Evolutionary conservation across 2,329 filamentous ascomycete species (phyloP), one percentile per base, ranked within the genome.

Genomic region (Calonectria naviculata): DNA sequence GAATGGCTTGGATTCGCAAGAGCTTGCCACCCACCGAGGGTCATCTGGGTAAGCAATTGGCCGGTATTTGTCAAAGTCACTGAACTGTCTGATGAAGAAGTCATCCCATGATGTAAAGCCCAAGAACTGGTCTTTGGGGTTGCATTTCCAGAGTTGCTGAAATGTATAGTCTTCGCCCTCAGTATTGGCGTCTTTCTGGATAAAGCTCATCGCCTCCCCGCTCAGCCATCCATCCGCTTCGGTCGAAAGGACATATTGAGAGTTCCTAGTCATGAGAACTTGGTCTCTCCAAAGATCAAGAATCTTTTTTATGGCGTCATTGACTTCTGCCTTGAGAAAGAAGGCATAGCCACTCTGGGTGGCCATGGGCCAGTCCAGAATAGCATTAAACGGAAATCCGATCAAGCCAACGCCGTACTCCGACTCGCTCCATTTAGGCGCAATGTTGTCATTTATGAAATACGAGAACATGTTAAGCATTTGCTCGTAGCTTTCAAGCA

Each of bases 91-190:
- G 21, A 47, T 21, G 21, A 67, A 93, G 81, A 92, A 93, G 74
- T 83, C 82, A 73, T 93, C 91, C 91, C 91, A 93, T 0, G 89
- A 91, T 49, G 83, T 87, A 83, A 85, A 93, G 6, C 91, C 90
- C 52, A 31, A 58, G 31, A 38, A 71, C 56, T 41, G 0, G 52
- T 62, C 12, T 71, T 31, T 19, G 0, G 76, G 73, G n/a, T 78
- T 72, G 13, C 76, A 78, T 4, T 63, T 13, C 60, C 77, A 78
- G 9, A 78, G 58, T 17, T 75, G 56, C 19, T 69, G 34, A 31
- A 78, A 78, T 1, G 71, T 31, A 38, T 58, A 56, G 26, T 24
- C n/a, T 5, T 62, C 15, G 28, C n/a, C 44, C 26, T 49, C 58
- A 4, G 73, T 34, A 26, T 78, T 78, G 47, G 75, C 65, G 17